Conservation (phyloP, 2,329 filamentous ascomycete genomes). For the Septoria petroselini region DNA sequence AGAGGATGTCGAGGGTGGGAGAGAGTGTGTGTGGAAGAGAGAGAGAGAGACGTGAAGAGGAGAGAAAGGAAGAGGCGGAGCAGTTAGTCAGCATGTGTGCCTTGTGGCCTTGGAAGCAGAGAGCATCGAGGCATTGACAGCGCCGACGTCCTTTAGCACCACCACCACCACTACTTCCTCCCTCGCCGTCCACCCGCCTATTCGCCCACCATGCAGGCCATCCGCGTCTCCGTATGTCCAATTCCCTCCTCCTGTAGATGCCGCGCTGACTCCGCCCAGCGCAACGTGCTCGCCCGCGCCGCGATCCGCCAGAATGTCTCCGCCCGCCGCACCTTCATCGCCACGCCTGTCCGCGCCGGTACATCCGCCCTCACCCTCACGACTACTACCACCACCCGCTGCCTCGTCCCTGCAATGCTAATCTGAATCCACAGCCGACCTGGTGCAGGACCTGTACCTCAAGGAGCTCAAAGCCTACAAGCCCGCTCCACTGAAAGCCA, state of each 20-base stretch:
- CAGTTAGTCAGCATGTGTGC: conserved; percentile 1
- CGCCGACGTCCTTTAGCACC: no score
- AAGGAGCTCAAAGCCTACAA: conserved; percentile 96
- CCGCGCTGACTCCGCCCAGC: conserved; percentile 44
- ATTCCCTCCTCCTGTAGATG: conserved; percentile 30
- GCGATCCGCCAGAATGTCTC: conserved; percentile 55
- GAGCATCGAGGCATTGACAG: no score
- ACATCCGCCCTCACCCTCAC: no score
- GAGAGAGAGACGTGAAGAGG: conserved; percentile 5
- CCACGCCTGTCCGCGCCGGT: conserved; percentile 61
- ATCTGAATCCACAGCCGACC: conserved; percentile 85
- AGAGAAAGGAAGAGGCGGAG: not conserved
- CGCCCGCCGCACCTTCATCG: conserved; percentile 62
- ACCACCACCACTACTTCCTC: no score
- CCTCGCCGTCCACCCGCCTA: conserved; percentile 6
- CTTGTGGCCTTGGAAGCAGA: no score
- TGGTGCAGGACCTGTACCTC: conserved; percentile 97
- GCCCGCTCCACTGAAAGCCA: conserved; percentile 74
- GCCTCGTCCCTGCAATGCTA: conserved; percentile 11
- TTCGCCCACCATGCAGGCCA: conserved; percentile 52
- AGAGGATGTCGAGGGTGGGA: conserved; percentile 23
- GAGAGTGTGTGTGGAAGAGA: conserved; percentile 15
- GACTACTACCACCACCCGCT: conserved; percentile 18
- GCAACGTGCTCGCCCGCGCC: conserved; percentile 60
- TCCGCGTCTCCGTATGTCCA: conserved; percentile 57